phyloP scores from a whole-genome alignment of 495 filamentous ascomycete species.

The Aspergillus sclerotioniger region DNA sequence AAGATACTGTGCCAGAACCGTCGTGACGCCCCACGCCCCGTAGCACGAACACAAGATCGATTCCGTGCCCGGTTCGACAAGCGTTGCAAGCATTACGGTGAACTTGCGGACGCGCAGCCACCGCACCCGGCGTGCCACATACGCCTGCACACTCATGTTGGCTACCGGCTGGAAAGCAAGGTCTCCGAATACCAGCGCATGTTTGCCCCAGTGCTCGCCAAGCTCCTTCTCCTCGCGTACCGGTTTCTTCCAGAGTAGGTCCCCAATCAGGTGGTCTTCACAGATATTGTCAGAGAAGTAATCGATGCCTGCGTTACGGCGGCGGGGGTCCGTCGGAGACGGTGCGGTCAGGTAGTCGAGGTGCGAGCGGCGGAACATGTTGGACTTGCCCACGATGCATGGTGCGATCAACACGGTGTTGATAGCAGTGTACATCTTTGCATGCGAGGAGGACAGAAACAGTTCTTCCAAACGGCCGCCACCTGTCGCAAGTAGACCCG shows the following conservation, averaged over 20 bases:
- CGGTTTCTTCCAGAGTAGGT: conserved; percentile 74
- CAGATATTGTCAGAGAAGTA: conserved; percentile 96
- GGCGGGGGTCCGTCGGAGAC: conserved; percentile 28
- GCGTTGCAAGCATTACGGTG: conserved; percentile 82
- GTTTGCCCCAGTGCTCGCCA: conserved; percentile 62
- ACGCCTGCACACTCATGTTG: conserved; percentile 73
- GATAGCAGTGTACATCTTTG: conserved; percentile 98
- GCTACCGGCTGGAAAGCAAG: conserved; percentile 87
- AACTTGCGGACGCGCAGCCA: conserved; percentile 96
- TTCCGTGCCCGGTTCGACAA: conserved; percentile 94
- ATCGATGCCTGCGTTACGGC: conserved; percentile 67
- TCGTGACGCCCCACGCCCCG: conserved; percentile 74
- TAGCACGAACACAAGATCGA: conserved; percentile 79
- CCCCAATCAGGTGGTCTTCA: conserved; percentile 95
- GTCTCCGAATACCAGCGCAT: conserved; percentile 80
- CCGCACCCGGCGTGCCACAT: conserved; percentile 77
- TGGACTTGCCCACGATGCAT: conserved; percentile 95
- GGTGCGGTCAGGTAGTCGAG: conserved; percentile 73
- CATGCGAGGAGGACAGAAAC: conserved; percentile 91
- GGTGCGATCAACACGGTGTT: conserved; percentile 89
- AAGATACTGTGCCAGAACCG: conserved; percentile 60
- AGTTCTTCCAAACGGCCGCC: conserved; percentile 91
- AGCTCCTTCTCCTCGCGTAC: conserved; percentile 43
- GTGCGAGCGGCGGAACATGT: conserved; percentile 95
- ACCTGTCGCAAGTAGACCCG: conserved; percentile 40